These are phyloP conservation scores for Phellopilus nigrolimitatus DNA, from an alignment of 1,284 basidiomycete species.

Conservation along the genomic window DNA sequence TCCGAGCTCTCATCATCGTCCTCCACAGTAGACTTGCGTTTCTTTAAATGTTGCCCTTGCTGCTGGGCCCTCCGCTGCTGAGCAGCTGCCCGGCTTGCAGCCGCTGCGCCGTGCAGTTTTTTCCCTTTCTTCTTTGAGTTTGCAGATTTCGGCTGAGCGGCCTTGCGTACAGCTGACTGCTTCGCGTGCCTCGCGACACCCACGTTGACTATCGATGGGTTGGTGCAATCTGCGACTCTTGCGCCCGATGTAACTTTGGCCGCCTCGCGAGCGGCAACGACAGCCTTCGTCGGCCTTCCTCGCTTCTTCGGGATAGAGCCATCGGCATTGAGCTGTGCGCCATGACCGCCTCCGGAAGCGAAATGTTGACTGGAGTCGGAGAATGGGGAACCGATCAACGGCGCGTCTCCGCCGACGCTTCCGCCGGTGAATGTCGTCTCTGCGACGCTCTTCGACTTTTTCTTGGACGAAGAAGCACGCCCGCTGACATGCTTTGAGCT, in stretches of 20 bases:
- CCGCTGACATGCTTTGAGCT: conserved; percentile 6
- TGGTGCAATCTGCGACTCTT: conserved; percentile 28
- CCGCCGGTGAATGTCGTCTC: conserved; percentile 19
- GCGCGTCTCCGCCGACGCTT: conserved; percentile 24
- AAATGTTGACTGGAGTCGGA: conserved; percentile 18
- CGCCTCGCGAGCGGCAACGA: conserved; percentile 27
- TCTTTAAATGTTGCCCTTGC: conserved; percentile 30
- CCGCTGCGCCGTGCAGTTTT: conserved; percentile 15
- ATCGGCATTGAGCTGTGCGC: conserved; percentile 13
- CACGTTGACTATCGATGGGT: conserved; percentile 27
- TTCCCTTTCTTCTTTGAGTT: conserved; percentile 14
- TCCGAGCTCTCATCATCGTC: conserved; percentile 34
- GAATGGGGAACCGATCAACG: conserved; percentile 17
- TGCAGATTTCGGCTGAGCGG: neutral
- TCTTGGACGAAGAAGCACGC: conserved; percentile 27
- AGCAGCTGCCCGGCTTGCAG: conserved; percentile 13
- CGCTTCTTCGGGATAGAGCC: conserved; percentile 40
- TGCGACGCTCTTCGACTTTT: conserved; percentile 23
- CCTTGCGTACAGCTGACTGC: neutral
- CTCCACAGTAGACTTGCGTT: conserved; percentile 26
- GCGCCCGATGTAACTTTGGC: conserved; percentile 25
- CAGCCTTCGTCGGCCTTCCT: conserved; percentile 50
- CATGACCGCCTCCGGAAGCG: conserved; percentile 7
- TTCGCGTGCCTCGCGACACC: conserved; percentile 23
- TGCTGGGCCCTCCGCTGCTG: conserved; percentile 7